phyloP scores from a whole-genome alignment of 164 flowering plant genomes.

The Magnolia kwangsiensis region DNA sequence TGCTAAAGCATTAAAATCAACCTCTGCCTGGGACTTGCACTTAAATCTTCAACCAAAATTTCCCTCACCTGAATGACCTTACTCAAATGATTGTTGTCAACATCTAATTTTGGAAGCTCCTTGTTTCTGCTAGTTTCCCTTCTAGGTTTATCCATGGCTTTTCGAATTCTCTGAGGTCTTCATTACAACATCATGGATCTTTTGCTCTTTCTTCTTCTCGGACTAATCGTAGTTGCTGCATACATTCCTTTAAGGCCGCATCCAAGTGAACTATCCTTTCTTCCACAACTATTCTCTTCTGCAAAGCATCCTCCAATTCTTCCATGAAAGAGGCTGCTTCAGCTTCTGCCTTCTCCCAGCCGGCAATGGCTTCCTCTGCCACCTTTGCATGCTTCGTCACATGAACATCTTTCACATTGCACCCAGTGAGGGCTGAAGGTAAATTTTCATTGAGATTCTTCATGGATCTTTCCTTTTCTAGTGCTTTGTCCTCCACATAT shows the following conservation, averaged over 20 bases:
- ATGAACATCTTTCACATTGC: slow-evolving; percentile 60
- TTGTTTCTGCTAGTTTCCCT: slow-evolving; percentile 41
- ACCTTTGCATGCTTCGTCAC: slow-evolving; percentile 52
- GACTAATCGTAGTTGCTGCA: slow-evolving; percentile 41
- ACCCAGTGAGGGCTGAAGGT: slow-evolving; percentile 47
- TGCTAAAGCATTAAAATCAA: slow-evolving; percentile 53
- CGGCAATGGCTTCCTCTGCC: slow-evolving; percentile 65
- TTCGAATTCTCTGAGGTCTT: slow-evolving; percentile 40
- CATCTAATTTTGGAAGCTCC: slow-evolving; percentile 31
- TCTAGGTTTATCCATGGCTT: slow-evolving; percentile 36
- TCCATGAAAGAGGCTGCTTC: slow-evolving; percentile 37
- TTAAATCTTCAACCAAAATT: slow-evolving; percentile 49
- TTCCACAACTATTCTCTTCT: slow-evolving; percentile 34
- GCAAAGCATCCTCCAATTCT: slow-evolving; percentile 48
- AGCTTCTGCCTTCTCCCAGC: slow-evolving; percentile 57
- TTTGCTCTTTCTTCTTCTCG: slow-evolving; percentile 53
- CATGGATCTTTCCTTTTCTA: slow-evolving; percentile 27
- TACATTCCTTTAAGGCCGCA: slow-evolving; percentile 54
- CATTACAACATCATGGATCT: slow-evolving; percentile 40
- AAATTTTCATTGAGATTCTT: slow-evolving; percentile 57
- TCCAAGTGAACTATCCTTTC: slow-evolving; percentile 45
- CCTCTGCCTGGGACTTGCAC: slow-evolving; percentile 41
- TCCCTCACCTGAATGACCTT: slow-evolving; percentile 53
- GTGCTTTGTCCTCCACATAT: slow-evolving; percentile 28
- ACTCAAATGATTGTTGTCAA: slow-evolving; percentile 48